phyloP scores from a whole-genome alignment of 2,329 filamentous ascomycete genomes.

The Simplicillium aogashimaense region DNA sequence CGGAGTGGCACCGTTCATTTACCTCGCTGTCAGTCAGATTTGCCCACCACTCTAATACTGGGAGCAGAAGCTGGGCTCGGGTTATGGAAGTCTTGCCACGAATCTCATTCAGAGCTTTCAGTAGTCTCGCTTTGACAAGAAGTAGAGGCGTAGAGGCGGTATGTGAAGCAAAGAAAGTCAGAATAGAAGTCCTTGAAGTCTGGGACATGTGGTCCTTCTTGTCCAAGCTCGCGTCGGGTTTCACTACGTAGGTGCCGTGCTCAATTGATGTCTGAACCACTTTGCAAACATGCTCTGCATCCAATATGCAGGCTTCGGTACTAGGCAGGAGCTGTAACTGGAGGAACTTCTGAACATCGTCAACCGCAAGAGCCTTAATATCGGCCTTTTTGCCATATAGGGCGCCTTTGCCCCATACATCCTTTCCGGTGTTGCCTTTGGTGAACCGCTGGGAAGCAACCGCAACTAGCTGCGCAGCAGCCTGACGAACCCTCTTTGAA shows the following conservation, averaged over 20 bases:
- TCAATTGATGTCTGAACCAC: conserved; percentile 39
- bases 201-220: conserved; percentile 48
- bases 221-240: conserved; percentile 29
- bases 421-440: conserved; percentile 22
- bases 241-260: conserved; percentile 26
- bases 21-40: conserved; percentile 41
- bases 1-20: conserved; percentile 26
- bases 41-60: conserved; percentile 62
- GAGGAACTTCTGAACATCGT: conserved; percentile 51
- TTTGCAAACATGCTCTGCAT: conserved; percentile 58
- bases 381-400: conserved; percentile 53
- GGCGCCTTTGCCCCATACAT: conserved; percentile 49
- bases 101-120: conserved; percentile 63
- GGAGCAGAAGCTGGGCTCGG: conserved; percentile 67
- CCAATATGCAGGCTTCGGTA: conserved; percentile 79
- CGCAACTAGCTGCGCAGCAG: conserved; percentile 58
- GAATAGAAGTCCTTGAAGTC: conserved; percentile 51
- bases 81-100: conserved; percentile 61
- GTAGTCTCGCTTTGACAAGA: conserved; percentile 57
- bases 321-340: conserved; percentile 59
- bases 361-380: conserved; percentile 47
- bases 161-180: conserved; percentile 68
- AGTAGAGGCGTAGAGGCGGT: conserved; percentile 57
- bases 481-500: conserved; percentile 65
- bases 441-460: conserved; percentile 42